Base-by-base conservation (phyloP, 257 asterid species). In the Primulina tabacum region DNA sequence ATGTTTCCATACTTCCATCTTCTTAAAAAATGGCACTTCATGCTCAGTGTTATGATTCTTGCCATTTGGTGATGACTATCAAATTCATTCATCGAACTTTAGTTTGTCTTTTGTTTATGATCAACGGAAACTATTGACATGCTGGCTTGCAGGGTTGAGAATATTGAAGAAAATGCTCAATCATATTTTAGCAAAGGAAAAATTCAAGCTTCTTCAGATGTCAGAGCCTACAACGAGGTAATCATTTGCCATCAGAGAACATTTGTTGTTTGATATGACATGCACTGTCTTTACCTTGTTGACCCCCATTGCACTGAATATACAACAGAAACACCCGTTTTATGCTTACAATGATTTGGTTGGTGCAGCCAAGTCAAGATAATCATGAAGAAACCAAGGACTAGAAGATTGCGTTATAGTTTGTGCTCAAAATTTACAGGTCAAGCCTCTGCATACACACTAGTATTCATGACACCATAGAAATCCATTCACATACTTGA, bases 121-220 rank as follows among this genome's bases (percentile, higher is more conserved):
- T 14, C 26, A 5, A 35, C 53, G 33, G 33, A 28, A 60, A 61
- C 60, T 64, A 62, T 58, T 67, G 53, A 56, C 72, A 68, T 8
- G 14, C 69, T 60, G 40, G 72, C 52, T 62, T 77, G 77, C 86
- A 92, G 97, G 87, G 82, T 92, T 83, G 97, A 88, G 40, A 84
- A 82, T 65, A 92, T 92, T 20, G 98, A 92, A 77, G 97, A 90
- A 80, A 85, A 86, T 75, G 96, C 88, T 60, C 86, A 82, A 62
- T 82, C 87, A 37, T 92, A 92, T 77, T 84, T 86, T 60, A 81
- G 95, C 56, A 70, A 68, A 26, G 97, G 98, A 21, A 83, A 83
- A 73, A 85, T 84, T 71, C 88, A 73, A 73, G 86, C 90, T 77
- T 84, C 92, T 50, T 76, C 86, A 38, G 92, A 87, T 74, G 90